phyloP scores from a whole-genome alignment of 78 protist species.

The Cavenderia fasciculata region DNA sequence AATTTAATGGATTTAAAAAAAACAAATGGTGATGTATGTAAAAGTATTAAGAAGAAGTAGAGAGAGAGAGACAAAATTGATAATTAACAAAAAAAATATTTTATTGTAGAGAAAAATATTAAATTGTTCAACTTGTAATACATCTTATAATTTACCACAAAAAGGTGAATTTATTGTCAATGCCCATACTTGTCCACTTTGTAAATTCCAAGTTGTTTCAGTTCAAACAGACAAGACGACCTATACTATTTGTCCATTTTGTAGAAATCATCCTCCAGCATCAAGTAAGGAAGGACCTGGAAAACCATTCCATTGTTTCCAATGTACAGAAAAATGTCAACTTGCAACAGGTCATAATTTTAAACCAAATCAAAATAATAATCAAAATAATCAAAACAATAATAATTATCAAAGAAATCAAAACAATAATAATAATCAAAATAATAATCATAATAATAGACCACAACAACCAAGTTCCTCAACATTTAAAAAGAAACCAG shows the following conservation, averaged over 20 bases:
- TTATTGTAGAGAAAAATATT: constrained; percentile 2
- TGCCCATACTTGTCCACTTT: constrained; percentile 36
- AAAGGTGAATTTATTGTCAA: constrained; percentile 9
- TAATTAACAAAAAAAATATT: background rate
- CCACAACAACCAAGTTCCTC: too few relatives aligned
- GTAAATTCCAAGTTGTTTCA: constrained; percentile 46
- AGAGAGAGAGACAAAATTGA: too few relatives aligned
- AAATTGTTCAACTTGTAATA: constrained; percentile 21
- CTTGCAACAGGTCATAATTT: constrained; percentile 27
- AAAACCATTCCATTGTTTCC: constrained; percentile 69
- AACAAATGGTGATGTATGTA: constrained; percentile 3
- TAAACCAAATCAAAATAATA: too few relatives aligned
- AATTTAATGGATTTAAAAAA: constrained; percentile 10
- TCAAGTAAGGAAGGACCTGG: background rate
- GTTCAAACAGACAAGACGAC: background rate
- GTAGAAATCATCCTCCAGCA: constrained; percentile 77
- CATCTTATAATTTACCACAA: constrained; percentile 17
- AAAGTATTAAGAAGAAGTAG: background rate
- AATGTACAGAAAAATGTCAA: constrained; percentile 28
- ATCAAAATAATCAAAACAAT: too few relatives aligned
- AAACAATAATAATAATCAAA: too few relatives aligned
- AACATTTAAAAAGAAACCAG: too few relatives aligned
- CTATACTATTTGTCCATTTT: constrained; percentile 67
- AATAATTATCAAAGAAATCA: too few relatives aligned
- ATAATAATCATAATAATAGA: too few relatives aligned